Percentiles rank a stretch among this genome's conserved stretches.
Conservation (phyloP, 2,329 filamentous ascomycete genomes). For the Blastomyces emzantsi region DNA sequence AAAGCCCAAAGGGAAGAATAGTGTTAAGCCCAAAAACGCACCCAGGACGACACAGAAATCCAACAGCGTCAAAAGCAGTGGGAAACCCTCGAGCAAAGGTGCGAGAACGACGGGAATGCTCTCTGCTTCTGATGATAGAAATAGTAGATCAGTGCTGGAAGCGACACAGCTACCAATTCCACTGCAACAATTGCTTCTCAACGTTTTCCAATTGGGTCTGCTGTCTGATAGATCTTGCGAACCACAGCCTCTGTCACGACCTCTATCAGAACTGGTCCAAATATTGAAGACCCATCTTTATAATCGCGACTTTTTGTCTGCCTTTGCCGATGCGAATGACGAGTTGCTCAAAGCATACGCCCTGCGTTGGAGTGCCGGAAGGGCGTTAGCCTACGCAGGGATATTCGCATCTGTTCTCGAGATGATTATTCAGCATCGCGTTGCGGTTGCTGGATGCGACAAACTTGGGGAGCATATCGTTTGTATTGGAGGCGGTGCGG, state of each 20-base stretch:
- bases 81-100: not conserved
- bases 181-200: slow-evolving; percentile 61
- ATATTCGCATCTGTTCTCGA: slow-evolving; percentile 35
- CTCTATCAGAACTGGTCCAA: slow-evolving; percentile 55
- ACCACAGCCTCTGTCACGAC: slow-evolving; percentile 30
- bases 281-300: slow-evolving; percentile 79
- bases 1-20: not conserved
- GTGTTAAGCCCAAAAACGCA: not conserved
- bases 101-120: not conserved
- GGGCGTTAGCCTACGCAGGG: slow-evolving; percentile 73
- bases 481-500: slow-evolving; percentile 57
- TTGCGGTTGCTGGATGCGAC: not conserved
- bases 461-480: slow-evolving; percentile 31
- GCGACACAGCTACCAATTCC: slow-evolving; percentile 36
- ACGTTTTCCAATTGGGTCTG: slow-evolving; percentile 63
- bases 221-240: slow-evolving; percentile 17
- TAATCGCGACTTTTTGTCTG: slow-evolving; percentile 69
- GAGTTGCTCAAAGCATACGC: slow-evolving; percentile 75
- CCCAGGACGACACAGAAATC: not conserved
- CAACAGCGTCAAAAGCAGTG: not conserved
- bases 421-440: slow-evolving; percentile 14
- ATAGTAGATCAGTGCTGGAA: not conserved
- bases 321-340: slow-evolving; percentile 57
- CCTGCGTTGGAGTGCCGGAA: slow-evolving; percentile 78
- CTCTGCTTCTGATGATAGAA: not conserved